Evolutionary conservation across 208 protist species (phyloP).

Genomic region (Baffinella frigidus): DNA sequence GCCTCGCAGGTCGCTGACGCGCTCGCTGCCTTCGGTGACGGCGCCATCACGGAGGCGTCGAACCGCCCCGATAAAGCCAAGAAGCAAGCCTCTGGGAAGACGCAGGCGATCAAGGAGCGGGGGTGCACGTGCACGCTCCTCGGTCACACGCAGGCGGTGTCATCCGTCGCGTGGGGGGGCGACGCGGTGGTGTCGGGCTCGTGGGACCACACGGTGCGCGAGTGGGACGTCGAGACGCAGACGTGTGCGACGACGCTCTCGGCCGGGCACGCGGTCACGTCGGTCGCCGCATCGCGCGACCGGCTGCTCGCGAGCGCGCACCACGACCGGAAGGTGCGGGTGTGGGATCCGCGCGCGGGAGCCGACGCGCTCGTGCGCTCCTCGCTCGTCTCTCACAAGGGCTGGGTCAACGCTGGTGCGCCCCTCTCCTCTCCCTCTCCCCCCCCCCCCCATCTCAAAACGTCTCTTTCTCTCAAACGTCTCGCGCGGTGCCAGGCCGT

Average conservation of each 20-base stretch:
- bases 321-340: slow-evolving; percentile 33
- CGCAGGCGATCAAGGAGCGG: not conserved
- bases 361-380: not conserved
- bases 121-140: slow-evolving; percentile 1
- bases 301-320: not conserved
- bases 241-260: not conserved
- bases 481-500: no score
- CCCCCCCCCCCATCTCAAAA: not conserved
- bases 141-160: slow-evolving; percentile 39
- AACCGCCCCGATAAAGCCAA: no score
- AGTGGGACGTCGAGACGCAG: slow-evolving; percentile 29
- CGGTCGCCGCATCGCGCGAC: not conserved
- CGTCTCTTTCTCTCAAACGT: no score
- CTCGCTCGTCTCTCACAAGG: slow-evolving; percentile 35
- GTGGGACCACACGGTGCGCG: slow-evolving; percentile 32
- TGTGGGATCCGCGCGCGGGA: slow-evolving; percentile 11
- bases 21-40: not conserved
- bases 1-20: not conserved
- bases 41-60: not conserved
- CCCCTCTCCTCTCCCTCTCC: not conserved
- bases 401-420: not conserved
- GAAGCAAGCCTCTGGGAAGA: not conserved
- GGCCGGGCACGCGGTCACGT: not conserved
- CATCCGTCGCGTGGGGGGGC: not conserved
- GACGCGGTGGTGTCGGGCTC: not conserved